A percentile compares a stretch with the other conserved stretches of the same genome.
Conservation (phyloP, 1,284 basidiomycete genomes). For the Moniliophthora roreri region DNA sequence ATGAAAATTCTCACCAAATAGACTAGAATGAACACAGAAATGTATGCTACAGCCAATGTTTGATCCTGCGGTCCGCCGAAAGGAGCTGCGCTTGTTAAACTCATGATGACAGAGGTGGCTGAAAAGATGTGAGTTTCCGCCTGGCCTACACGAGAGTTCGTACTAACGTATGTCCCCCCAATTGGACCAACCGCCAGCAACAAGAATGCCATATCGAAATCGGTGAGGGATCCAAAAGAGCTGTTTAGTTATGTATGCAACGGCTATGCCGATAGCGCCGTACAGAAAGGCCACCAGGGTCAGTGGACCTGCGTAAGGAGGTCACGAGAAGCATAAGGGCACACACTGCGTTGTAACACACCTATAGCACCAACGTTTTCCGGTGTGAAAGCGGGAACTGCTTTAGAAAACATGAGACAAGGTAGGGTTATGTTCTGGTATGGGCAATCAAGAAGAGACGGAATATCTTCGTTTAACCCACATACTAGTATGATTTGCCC, state of each 20-base stretch:
- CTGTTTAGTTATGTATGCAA: conserved; percentile 60
- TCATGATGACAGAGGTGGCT: conserved; percentile 67
- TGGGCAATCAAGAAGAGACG: neutral
- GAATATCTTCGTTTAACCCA: neutral
- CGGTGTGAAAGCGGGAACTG: conserved; percentile 69
- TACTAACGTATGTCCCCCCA: conserved; percentile 67
- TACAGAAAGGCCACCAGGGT: conserved; percentile 54
- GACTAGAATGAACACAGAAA: conserved; percentile 44
- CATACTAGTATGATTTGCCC: conserved; percentile 59
- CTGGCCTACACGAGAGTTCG: neutral
- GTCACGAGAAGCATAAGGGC: conserved; percentile 15
- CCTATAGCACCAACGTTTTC: conserved; percentile 68
- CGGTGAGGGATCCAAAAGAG: conserved; percentile 79
- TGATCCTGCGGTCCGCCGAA: conserved; percentile 52
- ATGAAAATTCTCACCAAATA: conserved; percentile 34
- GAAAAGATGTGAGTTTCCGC: neutral
- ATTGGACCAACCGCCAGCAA: conserved; percentile 67
- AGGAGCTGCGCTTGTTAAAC: conserved; percentile 49
- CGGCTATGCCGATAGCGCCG: conserved; percentile 47
- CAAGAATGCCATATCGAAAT: conserved; percentile 68
- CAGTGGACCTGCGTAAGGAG: conserved; percentile 44
- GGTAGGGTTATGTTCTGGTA: conserved; percentile 66
- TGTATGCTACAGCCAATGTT: conserved; percentile 65
- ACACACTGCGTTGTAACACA: conserved; percentile 19
- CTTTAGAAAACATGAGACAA: conserved; percentile 74